These are phyloP conservation scores for Gaeumannomyces sp. DNA, from an alignment of 2,329 filamentous ascomycete genomes.

Conservation along the genomic window DNA sequence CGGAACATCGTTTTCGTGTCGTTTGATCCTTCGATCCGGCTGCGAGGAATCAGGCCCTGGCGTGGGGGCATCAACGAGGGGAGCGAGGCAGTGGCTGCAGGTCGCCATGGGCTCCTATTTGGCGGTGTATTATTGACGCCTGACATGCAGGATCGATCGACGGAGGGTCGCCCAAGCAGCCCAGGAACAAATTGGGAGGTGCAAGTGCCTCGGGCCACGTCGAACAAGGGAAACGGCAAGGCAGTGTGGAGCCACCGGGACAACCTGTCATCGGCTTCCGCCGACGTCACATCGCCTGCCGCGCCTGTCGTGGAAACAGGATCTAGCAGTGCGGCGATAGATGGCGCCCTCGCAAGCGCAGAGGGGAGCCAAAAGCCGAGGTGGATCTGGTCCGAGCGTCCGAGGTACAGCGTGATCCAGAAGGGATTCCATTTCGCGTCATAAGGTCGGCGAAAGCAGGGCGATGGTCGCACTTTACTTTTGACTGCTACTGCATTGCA, in stretches of 20 bases:
- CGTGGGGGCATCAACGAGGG: slow-evolving; percentile 11
- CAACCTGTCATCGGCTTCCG: neutral
- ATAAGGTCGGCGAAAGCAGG: neutral
- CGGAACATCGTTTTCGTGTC: slow-evolving; percentile 33
- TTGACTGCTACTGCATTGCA: neutral
- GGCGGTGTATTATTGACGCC: neutral
- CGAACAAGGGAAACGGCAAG: slow-evolving; percentile 1
- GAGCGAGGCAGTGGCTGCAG: neutral
- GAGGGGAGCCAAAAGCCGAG: neutral
- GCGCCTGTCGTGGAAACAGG: neutral
- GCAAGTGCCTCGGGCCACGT: neutral
- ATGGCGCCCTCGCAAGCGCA: neutral
- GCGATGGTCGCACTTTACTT: neutral
- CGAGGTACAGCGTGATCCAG: slow-evolving; percentile 15
- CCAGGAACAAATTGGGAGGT: too few species aligned
- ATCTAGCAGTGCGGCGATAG: neutral
- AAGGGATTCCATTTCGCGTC: slow-evolving; percentile 16
- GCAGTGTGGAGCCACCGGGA: neutral
- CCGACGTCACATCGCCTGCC: too few species aligned
- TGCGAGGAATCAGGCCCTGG: slow-evolving; percentile 23
- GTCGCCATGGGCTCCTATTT: neutral
- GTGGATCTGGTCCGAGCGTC: slow-evolving; percentile 13
- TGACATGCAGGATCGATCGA: neutral
- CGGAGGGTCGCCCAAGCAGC: neutral
- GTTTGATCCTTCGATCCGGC: slow-evolving; percentile 34